phyloP scores from a whole-genome alignment of 1,139 yeast genomes.

The Eremothecium coryli region DNA sequence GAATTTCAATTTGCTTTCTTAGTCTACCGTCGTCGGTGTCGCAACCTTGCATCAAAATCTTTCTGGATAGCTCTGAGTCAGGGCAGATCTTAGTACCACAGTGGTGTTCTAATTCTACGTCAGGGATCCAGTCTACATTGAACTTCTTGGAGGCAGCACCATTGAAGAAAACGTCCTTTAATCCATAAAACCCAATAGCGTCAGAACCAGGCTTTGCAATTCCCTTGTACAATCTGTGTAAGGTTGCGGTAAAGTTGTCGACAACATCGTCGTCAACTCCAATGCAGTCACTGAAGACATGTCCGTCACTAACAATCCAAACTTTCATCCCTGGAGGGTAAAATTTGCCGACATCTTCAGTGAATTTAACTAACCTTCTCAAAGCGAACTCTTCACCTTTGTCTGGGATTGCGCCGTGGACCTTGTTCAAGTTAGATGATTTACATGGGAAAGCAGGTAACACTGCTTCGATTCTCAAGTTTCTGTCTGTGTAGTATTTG shows the following conservation, averaged over 20 bases:
- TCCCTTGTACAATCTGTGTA: conserved; percentile 35
- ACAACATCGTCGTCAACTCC: conserved; percentile 47
- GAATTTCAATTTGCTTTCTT: conserved; percentile 30
- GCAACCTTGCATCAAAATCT: conserved; percentile 35
- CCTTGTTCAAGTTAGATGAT: conserved; percentile 47
- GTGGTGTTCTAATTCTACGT: conserved; percentile 27
- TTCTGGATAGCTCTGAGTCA: conserved; percentile 33
- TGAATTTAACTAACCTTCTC: conserved; percentile 30
- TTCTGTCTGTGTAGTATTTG: conserved; percentile 41
- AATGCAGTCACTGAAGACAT: conserved; percentile 56
- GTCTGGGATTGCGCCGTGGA: conserved; percentile 44
- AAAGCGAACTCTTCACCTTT: conserved; percentile 37
- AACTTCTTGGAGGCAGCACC: conserved; percentile 23
- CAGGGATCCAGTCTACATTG: conserved; percentile 25
- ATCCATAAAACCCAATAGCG: conserved; percentile 33
- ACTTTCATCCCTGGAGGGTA: conserved; percentile 49
- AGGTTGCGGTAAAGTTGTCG: conserved; percentile 38
- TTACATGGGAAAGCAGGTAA: conserved; percentile 60
- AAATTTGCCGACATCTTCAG: conserved; percentile 31
- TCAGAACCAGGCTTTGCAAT: conserved; percentile 28
- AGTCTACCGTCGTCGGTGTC: conserved; percentile 36
- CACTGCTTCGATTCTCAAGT: conserved; percentile 44
- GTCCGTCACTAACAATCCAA: conserved; percentile 57
- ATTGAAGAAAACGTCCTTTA: conserved; percentile 33
- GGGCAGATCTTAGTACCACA: conserved; percentile 33